Conservation (phyloP, 2,329 filamentous ascomycete species). For the Sordariomycetes sp. region DNA sequence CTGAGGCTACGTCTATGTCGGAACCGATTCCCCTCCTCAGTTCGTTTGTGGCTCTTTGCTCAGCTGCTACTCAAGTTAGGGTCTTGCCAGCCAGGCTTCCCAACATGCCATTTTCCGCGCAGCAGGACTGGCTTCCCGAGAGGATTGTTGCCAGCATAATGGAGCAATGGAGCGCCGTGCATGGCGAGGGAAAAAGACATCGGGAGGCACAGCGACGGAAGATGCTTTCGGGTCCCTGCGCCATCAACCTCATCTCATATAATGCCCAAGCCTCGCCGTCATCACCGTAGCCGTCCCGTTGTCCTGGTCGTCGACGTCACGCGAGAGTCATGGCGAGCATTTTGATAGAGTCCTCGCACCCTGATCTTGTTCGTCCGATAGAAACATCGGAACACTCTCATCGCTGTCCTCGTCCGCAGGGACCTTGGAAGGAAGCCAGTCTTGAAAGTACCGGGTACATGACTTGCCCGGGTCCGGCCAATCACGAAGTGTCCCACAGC, state of each 20-base stretch:
- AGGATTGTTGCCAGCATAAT: no score
- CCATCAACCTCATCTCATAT: not conserved
- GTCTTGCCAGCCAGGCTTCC: no score
- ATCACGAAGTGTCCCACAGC: not conserved
- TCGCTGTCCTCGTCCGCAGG: not conserved
- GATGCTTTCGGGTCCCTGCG: not conserved
- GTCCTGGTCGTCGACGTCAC: not conserved
- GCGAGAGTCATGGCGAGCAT: not conserved
- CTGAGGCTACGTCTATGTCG: no score
- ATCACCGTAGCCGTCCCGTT: not conserved
- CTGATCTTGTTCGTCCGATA: not conserved
- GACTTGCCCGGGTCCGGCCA: not conserved
- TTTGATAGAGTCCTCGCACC: not conserved
- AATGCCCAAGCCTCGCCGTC: not conserved
- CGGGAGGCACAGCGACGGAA: not conserved
- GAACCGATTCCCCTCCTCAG: no score
- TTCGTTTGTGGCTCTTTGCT: no score
- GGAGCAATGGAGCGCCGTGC: no score
- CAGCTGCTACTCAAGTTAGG: no score
- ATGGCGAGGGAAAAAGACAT: no score
- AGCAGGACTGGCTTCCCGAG: no score
- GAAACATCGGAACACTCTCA: not conserved
- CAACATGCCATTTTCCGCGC: no score
- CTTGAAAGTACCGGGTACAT: not conserved
- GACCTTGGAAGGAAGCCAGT: not conserved